phyloP scores from a whole-genome alignment of 1,139 yeast species.

The Nakaseomyces bracarensis region DNA sequence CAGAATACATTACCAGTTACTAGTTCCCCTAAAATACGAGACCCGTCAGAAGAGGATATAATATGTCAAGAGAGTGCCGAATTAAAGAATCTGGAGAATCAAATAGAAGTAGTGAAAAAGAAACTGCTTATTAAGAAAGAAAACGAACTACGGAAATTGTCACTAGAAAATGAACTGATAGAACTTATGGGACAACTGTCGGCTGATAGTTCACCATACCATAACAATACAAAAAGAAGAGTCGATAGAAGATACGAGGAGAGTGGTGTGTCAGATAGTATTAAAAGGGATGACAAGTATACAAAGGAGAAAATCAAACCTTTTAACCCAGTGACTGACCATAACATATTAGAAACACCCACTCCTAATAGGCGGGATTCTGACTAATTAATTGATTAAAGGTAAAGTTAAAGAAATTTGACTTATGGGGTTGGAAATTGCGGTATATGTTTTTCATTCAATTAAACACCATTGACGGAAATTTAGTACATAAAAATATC shows the following conservation, averaged over 20 bases:
- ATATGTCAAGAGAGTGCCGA: slow-evolving; percentile 28
- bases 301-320: slow-evolving; percentile 1
- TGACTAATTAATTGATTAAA: too few relatives aligned
- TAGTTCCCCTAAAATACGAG: slow-evolving; percentile 2
- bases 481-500: too few relatives aligned
- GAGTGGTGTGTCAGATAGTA: not conserved
- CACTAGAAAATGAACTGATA: slow-evolving; percentile 25
- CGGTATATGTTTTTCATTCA: not conserved
- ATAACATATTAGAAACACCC: slow-evolving; percentile 6
- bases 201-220: slow-evolving; percentile 3
- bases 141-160: slow-evolving; percentile 27
- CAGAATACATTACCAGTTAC: not conserved
- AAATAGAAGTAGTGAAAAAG: slow-evolving; percentile 24
- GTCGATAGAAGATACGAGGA: not conserved
- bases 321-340: slow-evolving; percentile 1
- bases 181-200: slow-evolving; percentile 17
- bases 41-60: slow-evolving; percentile 28
- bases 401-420: too few relatives aligned
- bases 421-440: too few relatives aligned
- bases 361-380: slow-evolving; percentile 6
- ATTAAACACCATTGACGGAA: too few relatives aligned
- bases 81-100: slow-evolving; percentile 25
- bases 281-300: not conserved
- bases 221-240: not conserved
- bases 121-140: slow-evolving; percentile 25